phyloP scores from a whole-genome alignment of 2,329 filamentous ascomycete species.

The Trichophyton mentagrophytes region DNA sequence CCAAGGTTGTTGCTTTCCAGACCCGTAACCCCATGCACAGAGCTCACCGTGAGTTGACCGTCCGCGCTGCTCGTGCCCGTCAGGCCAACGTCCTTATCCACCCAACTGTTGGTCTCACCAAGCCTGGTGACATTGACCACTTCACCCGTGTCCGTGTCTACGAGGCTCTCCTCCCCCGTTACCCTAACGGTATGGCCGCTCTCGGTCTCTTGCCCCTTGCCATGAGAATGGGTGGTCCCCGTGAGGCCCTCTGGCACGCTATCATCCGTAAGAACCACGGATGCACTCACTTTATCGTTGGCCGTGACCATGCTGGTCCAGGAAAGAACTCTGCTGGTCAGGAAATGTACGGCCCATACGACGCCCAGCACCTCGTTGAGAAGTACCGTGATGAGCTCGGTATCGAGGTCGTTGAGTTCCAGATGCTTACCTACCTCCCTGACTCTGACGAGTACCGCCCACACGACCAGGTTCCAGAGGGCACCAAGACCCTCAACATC shows the following conservation, averaged over 20 bases:
- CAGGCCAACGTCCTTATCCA: constrained; percentile 99
- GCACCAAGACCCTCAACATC: constrained; percentile 76
- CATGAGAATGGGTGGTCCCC: constrained; percentile 98
- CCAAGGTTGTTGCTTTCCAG: constrained; percentile 96
- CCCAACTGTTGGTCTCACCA: constrained; percentile 94
- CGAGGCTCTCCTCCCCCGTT: constrained; percentile 88
- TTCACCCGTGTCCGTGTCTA: constrained; percentile 98
- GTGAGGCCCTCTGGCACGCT: constrained; percentile 98
- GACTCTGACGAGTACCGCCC: constrained; percentile 95
- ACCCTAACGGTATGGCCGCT: constrained; percentile 98
- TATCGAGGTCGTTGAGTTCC: constrained; percentile 98
- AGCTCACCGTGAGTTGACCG: constrained; percentile 92
- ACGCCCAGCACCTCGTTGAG: constrained; percentile 90
- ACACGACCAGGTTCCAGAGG: constrained; percentile 73
- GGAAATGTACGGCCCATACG: constrained; percentile 97
- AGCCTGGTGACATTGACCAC: constrained; percentile 98
- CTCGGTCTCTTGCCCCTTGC: constrained; percentile 87
- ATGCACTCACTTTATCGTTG: constrained; percentile 97
- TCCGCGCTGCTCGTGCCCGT: constrained; percentile 86
- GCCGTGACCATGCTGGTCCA: constrained; percentile 92
- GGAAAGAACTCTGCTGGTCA: constrained; percentile 96
- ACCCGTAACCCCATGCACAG: constrained; percentile 98
- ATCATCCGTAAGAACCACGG: constrained; percentile 99
- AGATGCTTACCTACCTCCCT: constrained; percentile 98
- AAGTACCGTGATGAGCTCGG: constrained; percentile 94